Base-by-base conservation (phyloP, 148 eudicot genomes). In the Simmondsia chinensis region DNA sequence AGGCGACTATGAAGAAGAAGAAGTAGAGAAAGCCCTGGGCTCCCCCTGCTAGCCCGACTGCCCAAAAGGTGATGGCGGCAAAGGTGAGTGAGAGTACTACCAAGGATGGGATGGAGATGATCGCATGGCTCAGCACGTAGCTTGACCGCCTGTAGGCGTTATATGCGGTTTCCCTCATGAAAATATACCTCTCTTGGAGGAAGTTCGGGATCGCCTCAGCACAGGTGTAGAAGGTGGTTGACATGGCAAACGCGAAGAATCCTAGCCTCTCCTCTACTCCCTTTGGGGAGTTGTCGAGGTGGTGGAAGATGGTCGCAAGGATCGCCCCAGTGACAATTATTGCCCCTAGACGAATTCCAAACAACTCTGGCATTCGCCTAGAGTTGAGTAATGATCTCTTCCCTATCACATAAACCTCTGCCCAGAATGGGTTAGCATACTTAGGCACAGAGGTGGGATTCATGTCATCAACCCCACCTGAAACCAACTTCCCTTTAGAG, bases 221-320 rank as follows among this genome's bases (percentile, higher is more conserved):
- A 15, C 96, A 87, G 0, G 87, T 87, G 66, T 87, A 87, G 66
- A 82, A 87, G 17, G 63, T 82, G n/a, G 96, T 87, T 26, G 93
- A 79, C 93, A 82, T 79, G n/a, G 96, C 96, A 26, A 87, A 87
- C 4, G 96, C 87, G 40, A 79, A 82, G 55, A 87, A 87, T 1
- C 82, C 87, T 1, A 87, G 19, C 12, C 94, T 40, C 15, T 87
- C 96, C 40, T 79, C 64, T 8, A 75, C 72, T 0, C 96, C 93
- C 51, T 61, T 69, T 0, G 93, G 96, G 1, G 94, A 66, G 22
- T 82, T 47, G 46, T 82, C 96, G 0, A 87, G 69, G 20, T 67
- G 72, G 69, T 68, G 59, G 57, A 75, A 87, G 5, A 82, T 57
- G 10, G 96, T 87, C 26, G 96, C 96, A 5, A 87, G 65, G 36